Percentiles rank a stretch among this genome's conserved stretches.
Evolutionary conservation across 345 rosid genomes (phyloP).

Genomic region (Melaleuca quinquenervia): DNA sequence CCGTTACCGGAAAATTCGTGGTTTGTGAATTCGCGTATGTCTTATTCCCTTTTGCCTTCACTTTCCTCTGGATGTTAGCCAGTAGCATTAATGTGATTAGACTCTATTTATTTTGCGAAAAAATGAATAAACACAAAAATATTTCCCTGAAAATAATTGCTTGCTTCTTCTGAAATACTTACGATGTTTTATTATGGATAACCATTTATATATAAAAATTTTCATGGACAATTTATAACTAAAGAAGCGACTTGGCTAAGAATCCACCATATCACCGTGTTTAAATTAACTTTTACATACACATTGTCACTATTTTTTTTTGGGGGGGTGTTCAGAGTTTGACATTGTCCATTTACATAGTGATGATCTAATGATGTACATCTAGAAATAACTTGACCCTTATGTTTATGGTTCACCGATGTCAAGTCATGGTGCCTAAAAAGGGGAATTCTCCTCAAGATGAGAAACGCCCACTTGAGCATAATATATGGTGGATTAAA

Average conservation of each 20-base stretch:
- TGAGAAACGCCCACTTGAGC: neutral
- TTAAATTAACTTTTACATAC: neutral
- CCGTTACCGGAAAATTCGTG: neutral
- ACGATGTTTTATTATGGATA: neutral
- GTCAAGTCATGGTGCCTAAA: neutral
- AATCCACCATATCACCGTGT: too few relatives aligned
- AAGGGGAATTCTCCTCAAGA: neutral
- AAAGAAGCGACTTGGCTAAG: neutral
- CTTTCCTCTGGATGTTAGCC: neutral
- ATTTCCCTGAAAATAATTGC: neutral
- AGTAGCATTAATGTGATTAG: neutral
- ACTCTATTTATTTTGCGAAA: neutral
- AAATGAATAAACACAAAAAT: neutral
- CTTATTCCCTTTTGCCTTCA: neutral
- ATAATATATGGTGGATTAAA: neutral
- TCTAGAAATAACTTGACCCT: neutral
- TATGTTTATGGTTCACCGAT: neutral
- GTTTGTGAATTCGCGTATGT: neutral
- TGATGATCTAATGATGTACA: neutral
- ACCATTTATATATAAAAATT: neutral
- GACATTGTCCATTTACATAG: neutral
- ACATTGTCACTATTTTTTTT: neutral
- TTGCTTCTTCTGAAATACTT: neutral
- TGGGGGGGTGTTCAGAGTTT: neutral
- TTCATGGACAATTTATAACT: neutral